Percentiles rank a stretch among this genome's conserved stretches.
Evolutionary conservation across 108 stramenopile genomes (phyloP).

Genomic region (Phaeodactylum tricornutum): DNA sequence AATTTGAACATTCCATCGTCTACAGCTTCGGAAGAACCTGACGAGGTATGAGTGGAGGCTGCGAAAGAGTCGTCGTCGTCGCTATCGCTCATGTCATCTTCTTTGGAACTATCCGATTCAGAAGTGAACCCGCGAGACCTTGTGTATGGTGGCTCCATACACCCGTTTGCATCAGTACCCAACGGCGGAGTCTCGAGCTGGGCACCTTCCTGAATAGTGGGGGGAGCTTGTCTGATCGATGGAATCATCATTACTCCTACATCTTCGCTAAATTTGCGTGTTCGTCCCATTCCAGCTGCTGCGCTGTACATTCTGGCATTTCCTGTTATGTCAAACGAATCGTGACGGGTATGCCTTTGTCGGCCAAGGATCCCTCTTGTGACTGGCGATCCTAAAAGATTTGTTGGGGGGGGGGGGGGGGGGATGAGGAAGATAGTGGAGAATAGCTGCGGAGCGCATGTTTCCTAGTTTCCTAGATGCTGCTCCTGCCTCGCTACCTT

Average conservation of each 20-base stretch:
- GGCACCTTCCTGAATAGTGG: no score
- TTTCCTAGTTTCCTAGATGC: no score
- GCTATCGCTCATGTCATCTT: conserved; percentile 14
- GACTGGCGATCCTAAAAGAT: conserved; percentile 22
- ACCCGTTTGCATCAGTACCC: no score
- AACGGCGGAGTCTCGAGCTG: no score
- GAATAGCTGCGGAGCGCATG: background rate
- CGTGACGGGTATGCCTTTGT: conserved; percentile 37
- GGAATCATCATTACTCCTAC: no score
- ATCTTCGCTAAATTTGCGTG: no score
- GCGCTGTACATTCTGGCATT: background rate
- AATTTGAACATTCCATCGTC: conserved; percentile 24
- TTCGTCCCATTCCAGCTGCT: no score
- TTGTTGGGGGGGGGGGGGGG: conserved; percentile 4
- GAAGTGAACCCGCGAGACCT: no score
- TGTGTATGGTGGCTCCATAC: no score
- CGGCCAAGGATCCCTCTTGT: conserved; percentile 24
- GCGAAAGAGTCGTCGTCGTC: conserved; percentile 18
- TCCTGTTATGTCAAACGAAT: conserved; percentile 23
- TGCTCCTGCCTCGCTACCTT: no score
- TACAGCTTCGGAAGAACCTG: conserved; percentile 11
- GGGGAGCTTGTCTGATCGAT: no score
- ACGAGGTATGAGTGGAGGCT: conserved; percentile 19
- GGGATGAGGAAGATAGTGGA: background rate
- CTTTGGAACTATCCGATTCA: no score